Percentiles rank a stretch among this genome's conserved stretches.
phyloP scores from a whole-genome alignment of 2,329 filamentous ascomycete species.

The Monosporascus sp. region DNA sequence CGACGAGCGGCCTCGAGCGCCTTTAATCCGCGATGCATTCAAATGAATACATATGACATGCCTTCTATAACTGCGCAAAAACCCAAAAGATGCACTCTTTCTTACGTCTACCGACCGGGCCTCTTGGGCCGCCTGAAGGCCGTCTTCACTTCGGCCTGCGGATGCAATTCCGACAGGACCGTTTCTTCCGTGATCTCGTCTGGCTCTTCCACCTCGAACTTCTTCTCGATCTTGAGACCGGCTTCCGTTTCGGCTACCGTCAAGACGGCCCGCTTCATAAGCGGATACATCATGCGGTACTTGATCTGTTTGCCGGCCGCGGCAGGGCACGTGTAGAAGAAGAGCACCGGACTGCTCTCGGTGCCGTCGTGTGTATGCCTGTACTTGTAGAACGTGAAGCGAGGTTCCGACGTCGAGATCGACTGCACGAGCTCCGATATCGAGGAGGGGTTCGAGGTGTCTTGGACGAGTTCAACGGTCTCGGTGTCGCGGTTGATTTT shows the following conservation, averaged over 20 bases:
- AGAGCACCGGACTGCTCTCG: constrained; percentile 58
- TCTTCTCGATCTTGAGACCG: constrained; percentile 63
- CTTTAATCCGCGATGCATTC: too few species aligned
- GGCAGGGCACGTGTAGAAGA: constrained; percentile 77
- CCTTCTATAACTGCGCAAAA: constrained; percentile 2
- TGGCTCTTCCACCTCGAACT: constrained; percentile 62
- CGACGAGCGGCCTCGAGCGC: too few species aligned
- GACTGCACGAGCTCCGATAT: constrained; percentile 52
- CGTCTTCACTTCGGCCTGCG: constrained; percentile 59
- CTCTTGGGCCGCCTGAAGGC: constrained; percentile 75
- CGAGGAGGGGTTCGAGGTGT: constrained; percentile 44
- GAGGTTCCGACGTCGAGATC: constrained; percentile 64
- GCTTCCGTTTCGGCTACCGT: constrained; percentile 60
- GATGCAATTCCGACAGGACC: constrained; percentile 63
- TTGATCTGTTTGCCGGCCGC: constrained; percentile 66
- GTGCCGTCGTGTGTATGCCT: constrained; percentile 49
- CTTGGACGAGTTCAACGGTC: constrained; percentile 58
- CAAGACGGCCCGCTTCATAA: constrained; percentile 63
- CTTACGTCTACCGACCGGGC: constrained; percentile 53
- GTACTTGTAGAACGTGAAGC: constrained; percentile 74
- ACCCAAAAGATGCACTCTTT: background rate
- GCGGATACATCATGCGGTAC: constrained; percentile 78
- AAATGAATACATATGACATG: background rate
- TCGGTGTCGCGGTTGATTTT: constrained; percentile 69
- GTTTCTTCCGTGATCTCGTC: constrained; percentile 63